Evolutionary conservation across 1,139 yeast species (phyloP).

Genomic region (Lodderomyces metapsilosis): DNA sequence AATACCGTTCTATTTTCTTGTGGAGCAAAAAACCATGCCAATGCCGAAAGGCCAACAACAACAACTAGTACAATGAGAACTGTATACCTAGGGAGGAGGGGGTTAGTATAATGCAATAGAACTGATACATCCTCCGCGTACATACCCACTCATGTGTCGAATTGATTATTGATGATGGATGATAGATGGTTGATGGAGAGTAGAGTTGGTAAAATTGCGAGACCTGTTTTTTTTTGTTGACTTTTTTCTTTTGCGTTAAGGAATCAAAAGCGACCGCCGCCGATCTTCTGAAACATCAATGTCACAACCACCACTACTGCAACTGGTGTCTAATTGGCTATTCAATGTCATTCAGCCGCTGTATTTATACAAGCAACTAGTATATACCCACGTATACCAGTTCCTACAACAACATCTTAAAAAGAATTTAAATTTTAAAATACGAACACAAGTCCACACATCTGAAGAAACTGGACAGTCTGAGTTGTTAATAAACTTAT

Average conservation of each 20-base stretch:
- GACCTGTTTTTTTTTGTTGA: background rate
- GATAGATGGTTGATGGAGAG: background rate
- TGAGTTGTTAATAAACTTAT: constrained; percentile 58
- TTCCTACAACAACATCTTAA: constrained; percentile 49
- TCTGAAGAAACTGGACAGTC: constrained; percentile 54
- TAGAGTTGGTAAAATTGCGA: background rate
- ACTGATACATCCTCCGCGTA: constrained; percentile 10
- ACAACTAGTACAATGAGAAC: constrained; percentile 65
- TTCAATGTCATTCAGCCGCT: constrained; percentile 48
- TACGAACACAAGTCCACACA: constrained; percentile 72
- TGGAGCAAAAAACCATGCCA: constrained; percentile 66
- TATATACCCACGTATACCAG: constrained; percentile 62
- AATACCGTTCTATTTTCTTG: constrained; percentile 69
- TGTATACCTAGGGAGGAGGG: constrained; percentile 52
- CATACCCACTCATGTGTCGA: constrained; percentile 31
- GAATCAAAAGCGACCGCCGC: background rate
- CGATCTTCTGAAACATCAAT: no score
- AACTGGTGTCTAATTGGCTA: constrained; percentile 43
- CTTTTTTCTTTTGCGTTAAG: background rate
- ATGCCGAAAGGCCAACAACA: constrained; percentile 58
- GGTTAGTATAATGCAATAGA: constrained; percentile 14
- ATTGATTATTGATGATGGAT: background rate
- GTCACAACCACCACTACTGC: constrained; percentile 23
- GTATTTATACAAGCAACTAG: constrained; percentile 48
- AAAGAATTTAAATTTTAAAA: constrained; percentile 42